Base-by-base conservation (phyloP, 2,329 filamentous ascomycete species). In the Calonectria pseudoreteaudii region DNA sequence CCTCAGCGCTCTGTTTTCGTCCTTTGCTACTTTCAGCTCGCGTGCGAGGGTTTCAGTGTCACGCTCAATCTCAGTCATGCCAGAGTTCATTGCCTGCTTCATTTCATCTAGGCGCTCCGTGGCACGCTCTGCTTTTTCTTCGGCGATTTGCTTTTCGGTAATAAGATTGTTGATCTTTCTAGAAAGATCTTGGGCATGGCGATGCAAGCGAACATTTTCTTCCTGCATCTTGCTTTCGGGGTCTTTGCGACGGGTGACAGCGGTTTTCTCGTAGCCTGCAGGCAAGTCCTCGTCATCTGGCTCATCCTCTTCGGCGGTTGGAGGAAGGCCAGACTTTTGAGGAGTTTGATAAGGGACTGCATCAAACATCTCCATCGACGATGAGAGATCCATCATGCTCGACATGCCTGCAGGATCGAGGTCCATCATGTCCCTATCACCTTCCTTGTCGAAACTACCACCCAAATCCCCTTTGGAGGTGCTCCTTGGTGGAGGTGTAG, bases 131-230 rank as follows among this genome's bases (percentile, higher is more conserved):
- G 80, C 78, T 26, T 79, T 80, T 56, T 82, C 82, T 60, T 84
- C 80, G 5, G 81, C 82, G 26, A 82, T 79, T 64, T 83, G 77
- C 67, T 78, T 82, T 58, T 81, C 80, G 4, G 74, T 77, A 13
- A 58, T 73, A 34, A 80, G 76, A n/a, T 58, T 41, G 34, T 66
- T 70, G 1, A 76, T 60, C 44, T 77, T 78, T 66, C 67, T 72
- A 47, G 67, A 70, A 47, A 83, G 75, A 18, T 76, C 75, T 2
- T 79, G 74, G 13, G 81, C 66, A 38, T 80, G 76, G 16, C 75
- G 75, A 16, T 74, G 73, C 28, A 81, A 68, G 9, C 66, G 72
- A 16, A 26, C 16, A 30, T 70, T 76, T 31, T 79, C 76, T 56
- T 80, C 76, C 1, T 70, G 68, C 18, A 73, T 20, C 36, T 74